Evolutionary conservation across 805 yeast genomes (phyloP), one percentile per base, ranked within the genome.

Genomic region (Candida xyloterini): DNA sequence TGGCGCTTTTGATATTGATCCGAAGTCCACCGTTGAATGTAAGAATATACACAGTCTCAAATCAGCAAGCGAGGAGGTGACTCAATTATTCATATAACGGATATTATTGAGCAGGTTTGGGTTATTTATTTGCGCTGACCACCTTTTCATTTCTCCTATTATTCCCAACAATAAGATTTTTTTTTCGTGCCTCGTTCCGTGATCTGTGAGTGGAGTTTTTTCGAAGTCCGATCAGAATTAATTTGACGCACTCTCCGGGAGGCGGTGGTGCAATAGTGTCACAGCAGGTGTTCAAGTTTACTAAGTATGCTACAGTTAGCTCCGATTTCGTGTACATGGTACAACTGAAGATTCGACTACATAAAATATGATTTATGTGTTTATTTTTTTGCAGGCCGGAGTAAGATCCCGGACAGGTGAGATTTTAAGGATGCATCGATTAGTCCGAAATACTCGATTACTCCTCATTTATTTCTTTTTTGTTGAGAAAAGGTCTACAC

Each of bases 401-500:
- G 30, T 27, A 11, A 27, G 15, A 27, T 27, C 18, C 20, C 21
- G 38, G 18, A 23, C 26, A 11, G 24, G 11, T 33, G 20, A 24
- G 15, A 33, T 24, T 28, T 34, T 10, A 14, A 14, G 22, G 21
- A 10, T 23, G 28, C 24, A 15, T 35, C 28, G 28, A 35, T 10
- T 37, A 20, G 31, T 31, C 35, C 33, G 30, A 26, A 27, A 21
- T 13, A 14, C 7, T 8, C 9, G 5, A 27, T 13, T 26, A 20
- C 41, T 37, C 41, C 41, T 37, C 41, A 23, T 26, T 31, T 30
- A 10, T 36, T 36, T 37, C 35, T 31, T 37, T 33, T 37, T 37
- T 37, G 41, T 24, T 37, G 41, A 25, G 22, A 24, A 30, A 14
- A 36, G 15, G 3, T 10, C 8, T 23, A 25, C 30, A 26, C 41